A percentile compares a stretch with the other conserved stretches of the same genome.
Conservation (phyloP, 768 basidiomycete genomes). For the Naganishia vishniacii region DNA sequence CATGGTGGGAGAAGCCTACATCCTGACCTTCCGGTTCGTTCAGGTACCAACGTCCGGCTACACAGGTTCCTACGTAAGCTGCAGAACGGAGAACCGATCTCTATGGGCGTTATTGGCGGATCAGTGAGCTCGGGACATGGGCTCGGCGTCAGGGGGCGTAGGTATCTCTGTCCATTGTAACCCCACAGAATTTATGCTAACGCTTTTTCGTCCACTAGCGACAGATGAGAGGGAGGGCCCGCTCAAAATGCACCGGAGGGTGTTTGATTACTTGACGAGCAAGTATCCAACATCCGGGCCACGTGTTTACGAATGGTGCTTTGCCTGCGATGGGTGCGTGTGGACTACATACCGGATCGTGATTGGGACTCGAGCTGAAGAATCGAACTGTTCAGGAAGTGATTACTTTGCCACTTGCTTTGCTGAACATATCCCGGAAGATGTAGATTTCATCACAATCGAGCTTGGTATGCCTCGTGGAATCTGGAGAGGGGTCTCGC, state of each 20-base stretch:
- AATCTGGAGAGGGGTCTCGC: not conserved
- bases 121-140: slow-evolving; percentile 21
- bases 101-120: slow-evolving; percentile 17
- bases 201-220: not conserved
- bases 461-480: slow-evolving; percentile 33
- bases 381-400: not conserved
- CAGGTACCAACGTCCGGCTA: slow-evolving; percentile 13
- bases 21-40: not conserved
- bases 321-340: slow-evolving; percentile 35
- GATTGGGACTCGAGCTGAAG: not conserved
- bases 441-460: slow-evolving; percentile 42
- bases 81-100: slow-evolving; percentile 14
- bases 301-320: slow-evolving; percentile 42
- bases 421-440: slow-evolving; percentile 44
- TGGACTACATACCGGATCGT: not conserved
- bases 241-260: slow-evolving; percentile 13
- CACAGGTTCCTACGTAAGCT: slow-evolving; percentile 14
- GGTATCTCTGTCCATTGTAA: not conserved
- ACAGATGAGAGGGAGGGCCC: slow-evolving; percentile 3
- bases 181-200: too few species aligned
- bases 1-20: not conserved
- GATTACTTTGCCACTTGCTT: slow-evolving; percentile 46
- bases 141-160: not conserved
- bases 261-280: slow-evolving; percentile 17
- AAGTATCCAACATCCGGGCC: slow-evolving; percentile 25